A percentile compares a stretch with the other conserved stretches of the same genome.
phyloP scores from a whole-genome alignment of 345 rosid species.

The Rhizophora mangle region DNA sequence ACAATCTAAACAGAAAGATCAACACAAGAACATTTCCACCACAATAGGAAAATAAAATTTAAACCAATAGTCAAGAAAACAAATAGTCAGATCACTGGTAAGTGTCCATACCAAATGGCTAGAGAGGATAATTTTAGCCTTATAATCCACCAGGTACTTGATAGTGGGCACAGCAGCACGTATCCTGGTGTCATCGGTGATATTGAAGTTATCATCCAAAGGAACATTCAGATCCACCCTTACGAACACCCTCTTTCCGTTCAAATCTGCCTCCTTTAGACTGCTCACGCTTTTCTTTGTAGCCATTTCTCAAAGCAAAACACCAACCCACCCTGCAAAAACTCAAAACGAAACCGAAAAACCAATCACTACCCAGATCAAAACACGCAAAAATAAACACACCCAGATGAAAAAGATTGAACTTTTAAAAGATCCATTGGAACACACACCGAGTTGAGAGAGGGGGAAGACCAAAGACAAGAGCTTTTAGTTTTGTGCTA shows the following conservation, averaged over 20 bases:
- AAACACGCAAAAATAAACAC: not conserved
- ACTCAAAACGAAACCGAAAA: not conserved
- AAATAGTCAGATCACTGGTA: not conserved
- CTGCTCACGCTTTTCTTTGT: slow-evolving; percentile 53
- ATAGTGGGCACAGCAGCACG: slow-evolving; percentile 40
- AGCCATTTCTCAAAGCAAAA: slow-evolving; percentile 14
- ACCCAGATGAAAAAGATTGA: slow-evolving; percentile 9
- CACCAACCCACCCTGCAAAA: not conserved
- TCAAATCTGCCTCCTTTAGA: slow-evolving; percentile 51
- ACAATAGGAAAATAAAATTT: not conserved
- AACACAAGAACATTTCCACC: not conserved
- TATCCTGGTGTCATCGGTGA: slow-evolving; percentile 35
- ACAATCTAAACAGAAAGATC: not conserved
- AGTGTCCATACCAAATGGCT: slow-evolving; percentile 27
- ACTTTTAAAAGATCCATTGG: too few relatives aligned
- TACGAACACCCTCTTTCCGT: slow-evolving; percentile 66
- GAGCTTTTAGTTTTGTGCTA: not conserved
- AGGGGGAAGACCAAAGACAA: not conserved
- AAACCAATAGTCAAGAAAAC: not conserved
- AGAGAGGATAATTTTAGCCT: slow-evolving; percentile 24
- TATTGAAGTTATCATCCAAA: slow-evolving; percentile 29
- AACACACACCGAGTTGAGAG: not conserved
- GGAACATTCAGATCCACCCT: slow-evolving; percentile 39
- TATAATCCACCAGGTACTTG: slow-evolving; percentile 26
- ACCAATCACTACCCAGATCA: not conserved